Conservation (phyloP, 1,284 basidiomycete species). For the Leccinum proliferum region DNA sequence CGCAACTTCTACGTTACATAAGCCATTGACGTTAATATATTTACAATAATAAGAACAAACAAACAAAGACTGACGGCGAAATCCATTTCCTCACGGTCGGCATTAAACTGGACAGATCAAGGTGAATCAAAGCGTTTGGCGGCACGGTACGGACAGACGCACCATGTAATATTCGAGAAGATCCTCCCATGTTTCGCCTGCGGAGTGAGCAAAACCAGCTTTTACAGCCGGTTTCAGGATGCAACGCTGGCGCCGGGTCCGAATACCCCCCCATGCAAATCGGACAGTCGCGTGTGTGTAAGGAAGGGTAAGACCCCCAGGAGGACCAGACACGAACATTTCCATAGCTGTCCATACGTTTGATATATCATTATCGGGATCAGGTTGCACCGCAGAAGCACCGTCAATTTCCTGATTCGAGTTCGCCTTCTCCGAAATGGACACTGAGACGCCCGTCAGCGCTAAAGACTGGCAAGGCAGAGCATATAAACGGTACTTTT, state of each 20-base stretch:
- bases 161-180: slow-evolving; percentile 89
- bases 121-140: slow-evolving; percentile 2
- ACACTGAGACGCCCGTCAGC: slow-evolving; percentile 21
- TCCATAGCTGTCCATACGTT: slow-evolving; percentile 49
- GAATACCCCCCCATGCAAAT: slow-evolving; percentile 87
- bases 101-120: slow-evolving; percentile 67
- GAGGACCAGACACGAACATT: slow-evolving; percentile 79
- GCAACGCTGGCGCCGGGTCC: slow-evolving; percentile 92
- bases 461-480: neutral
- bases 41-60: no score
- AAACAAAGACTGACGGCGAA: slow-evolving; percentile 44
- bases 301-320: slow-evolving; percentile 85
- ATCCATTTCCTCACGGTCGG: slow-evolving; percentile 81
- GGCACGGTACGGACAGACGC: slow-evolving; percentile 16
- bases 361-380: slow-evolving; percentile 15
- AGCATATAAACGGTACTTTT: slow-evolving; percentile 25
- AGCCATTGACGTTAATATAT: no score
- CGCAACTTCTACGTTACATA: no score
- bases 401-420: slow-evolving; percentile 26
- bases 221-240: slow-evolving; percentile 76
- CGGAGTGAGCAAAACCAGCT: slow-evolving; percentile 74
- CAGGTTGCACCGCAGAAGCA: slow-evolving; percentile 16
- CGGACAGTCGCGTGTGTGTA: slow-evolving; percentile 83
- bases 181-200: slow-evolving; percentile 90
- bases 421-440: slow-evolving; percentile 18